Base-by-base conservation (phyloP, 2,329 filamentous ascomycete genomes). In the Epichloe sibirici region DNA sequence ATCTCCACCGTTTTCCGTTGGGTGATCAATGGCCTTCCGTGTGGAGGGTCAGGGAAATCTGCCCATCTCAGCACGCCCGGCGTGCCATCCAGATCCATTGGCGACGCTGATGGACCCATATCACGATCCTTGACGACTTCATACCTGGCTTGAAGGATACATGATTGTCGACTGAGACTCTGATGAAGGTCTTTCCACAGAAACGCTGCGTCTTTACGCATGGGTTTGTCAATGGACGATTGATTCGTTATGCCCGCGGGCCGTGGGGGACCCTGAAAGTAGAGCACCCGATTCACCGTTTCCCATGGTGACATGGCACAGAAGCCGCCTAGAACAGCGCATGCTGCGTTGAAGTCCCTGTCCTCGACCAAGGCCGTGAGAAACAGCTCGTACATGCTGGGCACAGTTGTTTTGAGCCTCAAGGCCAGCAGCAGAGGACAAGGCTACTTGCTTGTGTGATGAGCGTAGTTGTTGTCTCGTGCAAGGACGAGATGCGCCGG, bases 31-130 rank as follows among this genome's bases (percentile, higher is more conserved):
- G 74, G 70, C n/a, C 70, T 67, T 12, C 69, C 69, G 25, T 69
- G 69, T 1, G 73, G 68, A 15, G 79, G 79, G 55, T 83, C 81
- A 1, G 81, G 81, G 45, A 83, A 71, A 57, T 83, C 81, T 5
- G 70, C 74, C 78, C 79, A 85, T 45, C 75, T 69, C 53, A 84
- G 62, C 3, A 74, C 72, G 17, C 77, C 78, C 0, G 67, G 66
- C 0, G 66, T 62, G 5, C 65, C 59, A 54, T 77, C 72, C 42
- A 75, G 68, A 40, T 75, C 69, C 52, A 62, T 58, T 2, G 63
- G 54, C 0, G 63, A 55, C 2, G 62, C 61, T 11, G 59, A 55
- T 3, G 63, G 63, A 21, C 72, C 72, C 58, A 81, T 73, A 55
- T 78, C 72, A 4, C 64, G 63, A 34, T 77, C 70, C 48, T 69